phyloP scores from a whole-genome alignment of 208 protist genomes.

The Tritrichomonas foetus region DNA sequence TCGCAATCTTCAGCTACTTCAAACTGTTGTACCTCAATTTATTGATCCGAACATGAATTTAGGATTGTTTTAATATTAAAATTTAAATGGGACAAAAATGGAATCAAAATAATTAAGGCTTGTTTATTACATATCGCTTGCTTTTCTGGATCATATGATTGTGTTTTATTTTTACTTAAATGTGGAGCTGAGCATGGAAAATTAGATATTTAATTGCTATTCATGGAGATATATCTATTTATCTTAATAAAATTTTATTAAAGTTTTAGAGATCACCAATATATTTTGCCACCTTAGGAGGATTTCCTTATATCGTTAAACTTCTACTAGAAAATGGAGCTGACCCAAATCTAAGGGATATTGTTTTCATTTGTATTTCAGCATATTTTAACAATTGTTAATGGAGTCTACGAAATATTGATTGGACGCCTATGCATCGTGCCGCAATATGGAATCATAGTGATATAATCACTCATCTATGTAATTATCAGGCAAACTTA shows the following conservation, averaged over 20 bases:
- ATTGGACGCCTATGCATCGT: constrained; percentile 25
- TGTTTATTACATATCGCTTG: not conserved
- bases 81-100: constrained; percentile 30
- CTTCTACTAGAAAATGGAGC: not conserved
- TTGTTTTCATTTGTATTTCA: not conserved
- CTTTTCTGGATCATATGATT: not conserved
- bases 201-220: not conserved
- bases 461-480: not conserved
- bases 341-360: constrained; percentile 32
- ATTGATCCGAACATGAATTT: not conserved
- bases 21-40: not conserved
- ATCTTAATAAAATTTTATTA: not conserved
- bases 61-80: too few species aligned
- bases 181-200: too few species aligned
- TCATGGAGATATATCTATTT: not conserved
- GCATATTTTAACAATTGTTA: not conserved
- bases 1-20: not conserved
- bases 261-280: not conserved
- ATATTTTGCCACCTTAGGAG: not conserved
- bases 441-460: not conserved
- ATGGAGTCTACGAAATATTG: not conserved
- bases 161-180: not conserved
- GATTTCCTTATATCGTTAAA: not conserved
- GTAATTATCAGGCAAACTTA: not conserved
- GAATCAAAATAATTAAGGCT: constrained; percentile 17